Evolutionary conservation across 257 asterid species (phyloP), one percentile per base, ranked within the genome.

Genomic region (Ajuga chamaepitys): DNA sequence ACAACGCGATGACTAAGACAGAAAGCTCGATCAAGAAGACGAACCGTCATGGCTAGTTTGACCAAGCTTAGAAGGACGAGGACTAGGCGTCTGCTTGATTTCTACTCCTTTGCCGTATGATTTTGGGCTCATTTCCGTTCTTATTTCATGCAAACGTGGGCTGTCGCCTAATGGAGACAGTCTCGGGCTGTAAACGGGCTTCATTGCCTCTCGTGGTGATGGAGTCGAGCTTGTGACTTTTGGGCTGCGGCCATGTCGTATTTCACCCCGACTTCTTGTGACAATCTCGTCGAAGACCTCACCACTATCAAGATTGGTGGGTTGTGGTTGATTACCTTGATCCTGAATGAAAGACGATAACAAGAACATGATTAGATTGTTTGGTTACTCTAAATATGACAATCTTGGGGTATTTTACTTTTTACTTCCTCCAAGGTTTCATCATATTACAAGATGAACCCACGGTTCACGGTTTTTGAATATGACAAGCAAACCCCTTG

Each of bases 231-330:
- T 91, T 10, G 83, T 88, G 22, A 86, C 70, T 75, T 77, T 83
- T 3, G 97, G 97, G 73, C 97, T 92, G 50, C 81, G 74, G 7
- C 83, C 64, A 17, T 71, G 95, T 7, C 94, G 83, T 4, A 92
- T 83, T 76, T 92, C 97, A 10, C 97, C 98, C 26, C 95, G 95
- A 73, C 98, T 83, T 77, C 98, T 80, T 24, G 98, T 92, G 47
- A 92, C 78, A 3, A 92, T 83, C 47, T 79, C 92, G 56, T 89
- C 98, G n/a, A 91, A 72, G 20, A 82, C 68, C 73, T 92, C 98
- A 26, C 83, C 76, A 13, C 85, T 78, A 58, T 88, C 91, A 38
- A 80, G 58, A 54, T 44, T 76, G 17, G 66, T 37, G 13, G 73
- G 38, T 55, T 79, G 81, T 56, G 67, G 48, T 35, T 70, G 81